These are phyloP conservation scores for Vickermania ingenoplastis DNA, from an alignment of 208 protist genomes.

Conservation along the genomic window DNA sequence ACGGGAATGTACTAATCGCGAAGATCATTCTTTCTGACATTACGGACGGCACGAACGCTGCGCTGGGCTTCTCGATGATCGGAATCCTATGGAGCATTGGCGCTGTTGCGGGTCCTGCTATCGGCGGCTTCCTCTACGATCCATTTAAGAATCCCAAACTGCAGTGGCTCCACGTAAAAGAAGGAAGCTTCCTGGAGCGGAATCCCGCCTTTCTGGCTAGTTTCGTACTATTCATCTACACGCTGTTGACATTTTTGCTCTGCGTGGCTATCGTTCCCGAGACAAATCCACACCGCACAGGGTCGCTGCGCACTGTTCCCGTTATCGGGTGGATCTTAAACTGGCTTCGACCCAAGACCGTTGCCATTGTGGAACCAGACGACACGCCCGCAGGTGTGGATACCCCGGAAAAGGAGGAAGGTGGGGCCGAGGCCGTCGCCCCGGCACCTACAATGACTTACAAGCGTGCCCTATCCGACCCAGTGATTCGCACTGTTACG, in stretches of 20 bases:
- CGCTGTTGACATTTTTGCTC: slow-evolving; percentile 29
- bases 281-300: slow-evolving; percentile 26
- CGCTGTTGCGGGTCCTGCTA: slow-evolving; percentile 39
- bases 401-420: neutral
- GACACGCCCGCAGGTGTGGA: slow-evolving; percentile 2
- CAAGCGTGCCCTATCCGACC: slow-evolving; percentile 20
- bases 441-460: slow-evolving; percentile 19
- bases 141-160: slow-evolving; percentile 16
- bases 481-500: slow-evolving; percentile 22
- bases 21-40: slow-evolving; percentile 74
- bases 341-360: neutral
- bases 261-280: slow-evolving; percentile 46
- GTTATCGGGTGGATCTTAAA: slow-evolving; percentile 6
- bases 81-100: slow-evolving; percentile 83
- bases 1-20: slow-evolving; percentile 66
- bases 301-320: neutral
- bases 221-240: slow-evolving; percentile 38
- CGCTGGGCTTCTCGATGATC: slow-evolving; percentile 92
- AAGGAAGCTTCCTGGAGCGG: slow-evolving; percentile 25
- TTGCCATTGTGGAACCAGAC: neutral
- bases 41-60: slow-evolving; percentile 58
- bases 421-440: slow-evolving; percentile 4
- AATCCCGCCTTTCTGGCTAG: slow-evolving; percentile 42
- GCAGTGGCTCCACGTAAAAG: slow-evolving; percentile 17
- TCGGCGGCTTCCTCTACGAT: slow-evolving; percentile 64